Conservation (phyloP, 1,139 yeast species). For the Sugiyamaella sp. region DNA sequence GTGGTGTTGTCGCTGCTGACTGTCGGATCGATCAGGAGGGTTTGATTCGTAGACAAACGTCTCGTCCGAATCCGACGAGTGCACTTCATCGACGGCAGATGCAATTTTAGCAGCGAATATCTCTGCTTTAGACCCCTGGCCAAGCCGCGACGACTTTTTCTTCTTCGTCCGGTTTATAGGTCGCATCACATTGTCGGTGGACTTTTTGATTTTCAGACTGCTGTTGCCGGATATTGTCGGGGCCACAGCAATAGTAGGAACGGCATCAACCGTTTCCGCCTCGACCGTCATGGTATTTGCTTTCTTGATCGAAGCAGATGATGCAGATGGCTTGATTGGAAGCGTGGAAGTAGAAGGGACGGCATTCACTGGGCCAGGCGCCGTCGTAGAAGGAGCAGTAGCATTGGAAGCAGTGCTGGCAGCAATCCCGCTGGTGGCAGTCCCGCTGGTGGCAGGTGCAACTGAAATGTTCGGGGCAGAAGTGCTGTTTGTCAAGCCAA, state of each 20-base stretch:
- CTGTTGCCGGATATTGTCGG: slow-evolving; percentile 28
- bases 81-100: slow-evolving; percentile 89
- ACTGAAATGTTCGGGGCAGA: too few relatives aligned
- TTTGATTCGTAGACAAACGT: slow-evolving; percentile 86
- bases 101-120: slow-evolving; percentile 93
- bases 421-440: not conserved
- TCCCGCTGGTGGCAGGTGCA: slow-evolving; percentile 1
- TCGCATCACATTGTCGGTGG: slow-evolving; percentile 39
- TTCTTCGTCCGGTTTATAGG: slow-evolving; percentile 30
- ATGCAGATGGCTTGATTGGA: slow-evolving; percentile 9
- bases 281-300: slow-evolving; percentile 45
- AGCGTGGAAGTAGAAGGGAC: slow-evolving; percentile 18
- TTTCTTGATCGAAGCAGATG: slow-evolving; percentile 17
- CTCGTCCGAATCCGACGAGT: slow-evolving; percentile 86
- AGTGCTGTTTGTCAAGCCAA: too few relatives aligned
- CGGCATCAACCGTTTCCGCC: slow-evolving; percentile 48
- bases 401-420: slow-evolving; percentile 1
- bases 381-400: slow-evolving; percentile 1
- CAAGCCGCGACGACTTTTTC: slow-evolving; percentile 32
- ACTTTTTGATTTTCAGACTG: slow-evolving; percentile 37
- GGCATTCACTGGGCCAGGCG: not conserved
- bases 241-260: slow-evolving; percentile 41
- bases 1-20: slow-evolving; percentile 15
- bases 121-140: slow-evolving; percentile 67
- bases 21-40: slow-evolving; percentile 31